These are phyloP conservation scores for Solanum virginianum DNA, from an alignment of 257 asterid genomes.

Conservation along the genomic window DNA sequence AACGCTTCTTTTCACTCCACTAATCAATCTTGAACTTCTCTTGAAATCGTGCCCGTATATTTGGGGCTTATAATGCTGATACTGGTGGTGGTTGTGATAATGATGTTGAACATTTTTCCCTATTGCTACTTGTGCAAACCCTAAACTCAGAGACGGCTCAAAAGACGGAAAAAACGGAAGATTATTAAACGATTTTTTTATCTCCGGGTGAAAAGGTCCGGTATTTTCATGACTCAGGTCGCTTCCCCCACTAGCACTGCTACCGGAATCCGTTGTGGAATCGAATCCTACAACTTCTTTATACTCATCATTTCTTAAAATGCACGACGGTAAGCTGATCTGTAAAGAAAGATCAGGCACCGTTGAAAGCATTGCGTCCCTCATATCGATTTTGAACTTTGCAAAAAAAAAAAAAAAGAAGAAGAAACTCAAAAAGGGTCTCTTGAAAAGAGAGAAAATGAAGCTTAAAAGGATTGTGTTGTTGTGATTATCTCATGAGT, in stretches of 20 bases:
- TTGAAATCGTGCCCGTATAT: slow-evolving; percentile 37
- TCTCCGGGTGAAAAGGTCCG: slow-evolving; percentile 1
- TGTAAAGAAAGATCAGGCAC: slow-evolving; percentile 72
- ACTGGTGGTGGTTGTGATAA: neutral
- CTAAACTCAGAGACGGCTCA: slow-evolving; percentile 39
- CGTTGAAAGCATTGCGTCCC: neutral
- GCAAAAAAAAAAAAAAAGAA: slow-evolving; percentile 8
- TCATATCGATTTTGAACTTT: slow-evolving; percentile 17
- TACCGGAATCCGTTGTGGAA: slow-evolving; percentile 32
- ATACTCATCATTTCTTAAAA: neutral
- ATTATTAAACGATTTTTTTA: neutral
- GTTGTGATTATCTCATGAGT: slow-evolving; percentile 43
- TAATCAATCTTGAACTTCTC: slow-evolving; percentile 30
- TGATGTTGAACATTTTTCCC: neutral
- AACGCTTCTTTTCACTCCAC: slow-evolving; percentile 28
- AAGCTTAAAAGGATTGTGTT: neutral
- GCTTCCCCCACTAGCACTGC: slow-evolving; percentile 40
- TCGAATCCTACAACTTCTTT: slow-evolving; percentile 9
- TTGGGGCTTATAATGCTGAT: slow-evolving; percentile 26
- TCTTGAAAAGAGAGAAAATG: slow-evolving; percentile 8
- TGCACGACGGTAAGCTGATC: slow-evolving; percentile 40
- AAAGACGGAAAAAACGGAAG: neutral
- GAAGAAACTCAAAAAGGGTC: slow-evolving; percentile 3
- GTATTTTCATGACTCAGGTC: slow-evolving; percentile 54
- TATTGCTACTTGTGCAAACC: slow-evolving; percentile 17